Base-by-base conservation (phyloP, 2,329 filamentous ascomycete species). In the Verticillium dahliae region DNA sequence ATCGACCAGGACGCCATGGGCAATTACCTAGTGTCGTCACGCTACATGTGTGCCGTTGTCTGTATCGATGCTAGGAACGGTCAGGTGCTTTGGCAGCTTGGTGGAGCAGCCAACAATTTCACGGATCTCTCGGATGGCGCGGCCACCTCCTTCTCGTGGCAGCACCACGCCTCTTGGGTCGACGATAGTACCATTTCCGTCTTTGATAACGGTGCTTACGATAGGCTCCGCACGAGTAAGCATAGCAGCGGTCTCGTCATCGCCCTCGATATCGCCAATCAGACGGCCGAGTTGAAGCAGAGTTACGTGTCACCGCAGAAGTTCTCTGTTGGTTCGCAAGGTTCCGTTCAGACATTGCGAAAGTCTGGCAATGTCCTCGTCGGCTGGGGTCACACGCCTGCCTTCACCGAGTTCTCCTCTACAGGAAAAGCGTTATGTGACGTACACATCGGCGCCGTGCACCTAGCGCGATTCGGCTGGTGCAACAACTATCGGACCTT, bases 21-120 rank as follows among this genome's bases (percentile, higher is more conserved):
- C 4, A 80, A 85, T 66, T 86, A 82, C 61, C 69, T 86, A 11
- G 74, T 86, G n/a, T 85, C 82, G 0, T 75, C 78, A 0, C 78
- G 82, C 1, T 76, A 84, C 66, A 74, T 77, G 58, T 77, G 77
- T 66, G 74, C 77, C 18, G 71, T 85, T 11, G 73, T 74, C 37
- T 78, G 77, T 58, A 77, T 86, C 45, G 45, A 52, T 65, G 73
- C 74, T 13, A 72, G 71, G 14, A 76, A 78, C 6, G 81, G 82
- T 38, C 71, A 71, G 22, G 73, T 84, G n/a, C 69, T 82, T 18
- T 85, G 83, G 83, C 78, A 77, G 55, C 72, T 85, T 6, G 80
- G 81, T 18, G 83, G 83, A n/a, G 72, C 75, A 57, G 68, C 72
- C 55, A 82, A 78, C 62, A 58, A 52, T 18, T 52, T 52, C 13